A percentile compares a stretch with the other conserved stretches of the same genome.
These are phyloP conservation scores for Mycena latifolia DNA, from an alignment of 768 basidiomycete genomes.

Conservation along the genomic window DNA sequence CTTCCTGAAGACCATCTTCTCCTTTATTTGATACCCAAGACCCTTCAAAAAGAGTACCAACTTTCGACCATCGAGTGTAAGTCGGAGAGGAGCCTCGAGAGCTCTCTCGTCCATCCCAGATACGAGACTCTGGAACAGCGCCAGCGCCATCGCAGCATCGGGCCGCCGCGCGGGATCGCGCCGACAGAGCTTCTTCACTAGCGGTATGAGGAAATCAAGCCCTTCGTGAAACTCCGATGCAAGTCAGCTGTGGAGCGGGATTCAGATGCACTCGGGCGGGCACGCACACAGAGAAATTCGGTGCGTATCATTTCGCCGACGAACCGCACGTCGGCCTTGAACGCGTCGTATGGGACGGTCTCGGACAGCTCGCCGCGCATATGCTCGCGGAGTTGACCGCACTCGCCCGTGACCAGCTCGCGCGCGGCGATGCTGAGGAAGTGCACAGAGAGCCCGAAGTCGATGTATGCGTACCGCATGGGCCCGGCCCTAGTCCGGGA, in stretches of 20 bases:
- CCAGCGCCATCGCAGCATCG: not conserved
- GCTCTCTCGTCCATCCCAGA: too few relatives aligned
- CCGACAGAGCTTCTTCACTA: conserved; percentile 1
- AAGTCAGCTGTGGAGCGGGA: not conserved
- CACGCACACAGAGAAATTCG: not conserved
- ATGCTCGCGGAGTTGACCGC: not conserved
- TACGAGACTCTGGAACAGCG: conserved; percentile 41
- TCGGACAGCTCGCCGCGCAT: conserved; percentile 15
- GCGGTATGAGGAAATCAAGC: not conserved
- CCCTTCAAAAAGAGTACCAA: too few relatives aligned
- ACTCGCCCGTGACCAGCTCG: not conserved
- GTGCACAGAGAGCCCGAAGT: conserved; percentile 9
- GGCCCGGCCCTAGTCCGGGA: not conserved
- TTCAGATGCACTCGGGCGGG: too few relatives aligned
- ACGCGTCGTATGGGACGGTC: conserved; percentile 14
- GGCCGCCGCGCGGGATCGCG: conserved; percentile 5
- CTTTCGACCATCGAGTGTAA: too few relatives aligned
- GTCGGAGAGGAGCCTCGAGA: too few relatives aligned
- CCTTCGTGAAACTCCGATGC: not conserved
- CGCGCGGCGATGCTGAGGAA: not conserved
- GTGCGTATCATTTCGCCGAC: not conserved
- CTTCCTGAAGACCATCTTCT: too few relatives aligned
- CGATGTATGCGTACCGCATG: conserved; percentile 3
- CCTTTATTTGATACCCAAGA: too few relatives aligned
- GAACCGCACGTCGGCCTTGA: conserved; percentile 11